These are phyloP conservation scores for Monosporascus cannonballus DNA, from an alignment of 2,329 filamentous ascomycete species.

Conservation along the genomic window DNA sequence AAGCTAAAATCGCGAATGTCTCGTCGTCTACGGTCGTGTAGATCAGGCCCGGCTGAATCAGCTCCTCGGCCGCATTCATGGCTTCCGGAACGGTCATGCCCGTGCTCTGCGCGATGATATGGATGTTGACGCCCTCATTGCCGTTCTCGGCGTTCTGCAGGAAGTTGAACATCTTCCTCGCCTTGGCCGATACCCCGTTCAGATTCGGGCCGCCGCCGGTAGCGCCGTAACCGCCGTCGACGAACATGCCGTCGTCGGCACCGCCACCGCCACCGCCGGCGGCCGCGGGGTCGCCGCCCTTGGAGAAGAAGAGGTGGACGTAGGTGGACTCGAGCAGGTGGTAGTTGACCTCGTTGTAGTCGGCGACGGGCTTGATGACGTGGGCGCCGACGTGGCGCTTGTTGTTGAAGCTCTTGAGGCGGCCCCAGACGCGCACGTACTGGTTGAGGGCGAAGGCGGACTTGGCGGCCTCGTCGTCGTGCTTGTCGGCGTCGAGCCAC, in stretches of 20 bases:
- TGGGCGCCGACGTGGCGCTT: constrained; percentile 77
- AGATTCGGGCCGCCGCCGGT: constrained; percentile 33
- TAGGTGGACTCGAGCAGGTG: constrained; percentile 87
- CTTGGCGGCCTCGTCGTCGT: constrained; percentile 37
- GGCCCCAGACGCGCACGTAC: constrained; percentile 82
- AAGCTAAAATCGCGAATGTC: constrained; percentile 82
- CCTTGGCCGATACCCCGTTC: constrained; percentile 45
- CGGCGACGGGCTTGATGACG: constrained; percentile 70
- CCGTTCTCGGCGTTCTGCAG: constrained; percentile 62
- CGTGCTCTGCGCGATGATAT: constrained; percentile 63
- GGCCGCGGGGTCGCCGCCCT: constrained; percentile 46
- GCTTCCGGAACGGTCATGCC: constrained; percentile 66
- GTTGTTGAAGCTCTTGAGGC: constrained; percentile 76
- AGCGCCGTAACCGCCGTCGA: constrained; percentile 41
- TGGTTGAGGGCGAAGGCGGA: constrained; percentile 61
- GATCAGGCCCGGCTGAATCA: constrained; percentile 67
- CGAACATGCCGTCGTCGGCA: constrained; percentile 49
- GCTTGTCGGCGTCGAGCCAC: constrained; percentile 66
- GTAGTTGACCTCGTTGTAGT: constrained; percentile 90
- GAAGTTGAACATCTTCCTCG: constrained; percentile 65
- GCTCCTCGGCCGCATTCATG: constrained; percentile 71
- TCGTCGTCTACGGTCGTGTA: constrained; percentile 91
- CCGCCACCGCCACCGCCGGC: constrained; percentile 30
- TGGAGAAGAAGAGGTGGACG: constrained; percentile 78
- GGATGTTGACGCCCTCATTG: constrained; percentile 79